Percentiles rank a stretch among this genome's conserved stretches.
These are phyloP conservation scores for Begonia fuchsioides DNA, from an alignment of 306 rosid species.

Conservation along the genomic window DNA sequence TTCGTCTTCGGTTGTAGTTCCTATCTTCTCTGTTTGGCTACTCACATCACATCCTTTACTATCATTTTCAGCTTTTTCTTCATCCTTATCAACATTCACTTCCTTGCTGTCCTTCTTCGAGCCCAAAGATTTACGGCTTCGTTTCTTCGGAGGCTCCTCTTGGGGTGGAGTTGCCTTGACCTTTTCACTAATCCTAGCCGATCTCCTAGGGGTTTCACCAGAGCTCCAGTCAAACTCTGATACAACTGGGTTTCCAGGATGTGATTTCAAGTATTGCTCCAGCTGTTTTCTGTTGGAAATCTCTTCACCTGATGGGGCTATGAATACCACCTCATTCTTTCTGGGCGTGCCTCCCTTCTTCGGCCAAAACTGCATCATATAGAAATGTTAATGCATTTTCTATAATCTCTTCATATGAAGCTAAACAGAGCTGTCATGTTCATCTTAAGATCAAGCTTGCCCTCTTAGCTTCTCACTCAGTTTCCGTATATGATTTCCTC, in stretches of 20 bases:
- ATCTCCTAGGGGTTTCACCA: conserved; percentile 85
- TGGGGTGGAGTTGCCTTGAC: conserved; percentile 56
- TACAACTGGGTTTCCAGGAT: conserved; percentile 50
- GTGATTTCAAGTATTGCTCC: conserved; percentile 73
- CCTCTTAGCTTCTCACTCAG: too few relatives aligned
- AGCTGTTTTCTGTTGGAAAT: conserved; percentile 43
- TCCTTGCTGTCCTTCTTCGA: conserved; percentile 42
- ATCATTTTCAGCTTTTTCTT: conserved; percentile 19
- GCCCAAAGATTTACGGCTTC: conserved; percentile 45
- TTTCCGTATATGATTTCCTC: too few relatives aligned
- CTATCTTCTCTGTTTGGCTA: conserved; percentile 9
- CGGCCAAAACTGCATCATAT: conserved; percentile 38
- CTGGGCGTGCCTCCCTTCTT: conserved; percentile 71
- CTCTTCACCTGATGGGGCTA: conserved; percentile 88
- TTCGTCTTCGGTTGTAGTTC: background rate
- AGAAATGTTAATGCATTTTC: background rate
- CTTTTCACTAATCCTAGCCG: conserved; percentile 79
- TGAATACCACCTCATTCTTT: conserved; percentile 49
- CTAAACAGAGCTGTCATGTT: too few relatives aligned
- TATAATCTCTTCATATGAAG: too few relatives aligned
- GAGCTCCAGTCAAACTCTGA: conserved; percentile 82
- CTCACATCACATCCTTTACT: conserved; percentile 11
- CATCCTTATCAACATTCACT: conserved; percentile 5
- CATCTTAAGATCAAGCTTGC: too few relatives aligned
- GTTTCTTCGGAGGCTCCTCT: conserved; percentile 53